These are phyloP conservation scores for Nicotiana tabacum DNA, from an alignment of 257 asterid genomes.

Conservation along the genomic window DNA sequence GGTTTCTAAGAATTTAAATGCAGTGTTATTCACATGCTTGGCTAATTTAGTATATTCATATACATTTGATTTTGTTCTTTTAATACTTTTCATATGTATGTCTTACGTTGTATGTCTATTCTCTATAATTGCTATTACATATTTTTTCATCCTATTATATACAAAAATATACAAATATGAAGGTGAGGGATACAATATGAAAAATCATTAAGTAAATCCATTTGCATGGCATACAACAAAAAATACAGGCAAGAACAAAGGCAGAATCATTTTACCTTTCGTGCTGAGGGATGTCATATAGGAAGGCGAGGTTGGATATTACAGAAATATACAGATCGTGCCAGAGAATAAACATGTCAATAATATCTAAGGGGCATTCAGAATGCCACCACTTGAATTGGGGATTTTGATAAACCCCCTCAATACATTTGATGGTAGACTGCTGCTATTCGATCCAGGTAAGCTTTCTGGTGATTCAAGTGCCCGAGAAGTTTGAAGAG, in stretches of 20 bases:
- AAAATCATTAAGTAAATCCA: background rate
- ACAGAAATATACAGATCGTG: background rate
- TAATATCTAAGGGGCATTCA: background rate
- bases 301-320: background rate
- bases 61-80: too few relatives aligned
- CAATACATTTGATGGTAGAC: constrained; percentile 38
- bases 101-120: too few relatives aligned
- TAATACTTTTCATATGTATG: too few relatives aligned
- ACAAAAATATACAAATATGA: too few relatives aligned
- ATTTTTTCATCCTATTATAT: too few relatives aligned
- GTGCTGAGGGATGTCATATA: background rate
- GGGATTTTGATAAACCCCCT: constrained; percentile 49
- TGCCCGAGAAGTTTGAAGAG: constrained; percentile 80
- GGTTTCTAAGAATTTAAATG: too few relatives aligned
- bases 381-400: constrained; percentile 20
- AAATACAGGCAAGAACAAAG: background rate
- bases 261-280: background rate
- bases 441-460: constrained; percentile 24
- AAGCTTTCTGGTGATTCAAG: constrained; percentile 43
- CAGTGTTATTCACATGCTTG: too few relatives aligned
- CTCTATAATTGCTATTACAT: too few relatives aligned
- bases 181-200: background rate
- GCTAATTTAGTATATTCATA: too few relatives aligned
- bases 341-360: background rate
- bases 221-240: background rate